phyloP scores from a whole-genome alignment of 2,329 filamentous ascomycete species.

The Cladosporium sp. region DNA sequence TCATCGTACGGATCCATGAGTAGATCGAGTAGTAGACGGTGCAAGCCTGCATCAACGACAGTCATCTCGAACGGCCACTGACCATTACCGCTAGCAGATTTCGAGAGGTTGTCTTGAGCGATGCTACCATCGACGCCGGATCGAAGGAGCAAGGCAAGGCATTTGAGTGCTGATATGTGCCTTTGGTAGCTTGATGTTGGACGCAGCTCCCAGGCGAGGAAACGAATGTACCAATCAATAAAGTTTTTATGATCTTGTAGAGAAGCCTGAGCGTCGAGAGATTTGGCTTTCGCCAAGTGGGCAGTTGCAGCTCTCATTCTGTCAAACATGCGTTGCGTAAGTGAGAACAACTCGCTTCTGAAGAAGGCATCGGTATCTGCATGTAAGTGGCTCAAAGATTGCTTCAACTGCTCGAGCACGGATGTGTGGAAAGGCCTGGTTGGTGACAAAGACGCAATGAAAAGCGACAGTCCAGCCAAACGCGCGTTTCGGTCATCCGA shows the following conservation, averaged over 20 bases:
- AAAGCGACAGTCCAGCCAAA: constrained; percentile 72
- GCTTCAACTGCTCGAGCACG: constrained; percentile 57
- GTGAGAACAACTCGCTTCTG: constrained; percentile 70
- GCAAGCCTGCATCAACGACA: constrained; percentile 40
- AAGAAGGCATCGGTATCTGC: constrained; percentile 82
- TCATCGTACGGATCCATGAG: constrained; percentile 90
- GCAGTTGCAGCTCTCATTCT: constrained; percentile 64
- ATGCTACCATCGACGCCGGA: constrained; percentile 57
- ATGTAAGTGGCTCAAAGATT: constrained; percentile 48
- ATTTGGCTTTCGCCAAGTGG: constrained; percentile 34
- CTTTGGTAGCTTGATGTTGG: constrained; percentile 84
- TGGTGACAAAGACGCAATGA: constrained; percentile 68
- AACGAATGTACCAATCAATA: constrained; percentile 65
- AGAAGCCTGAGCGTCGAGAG: background rate
- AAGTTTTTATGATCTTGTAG: constrained; percentile 42
- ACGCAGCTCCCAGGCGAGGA: constrained; percentile 66
- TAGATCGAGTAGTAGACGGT: constrained; percentile 66
- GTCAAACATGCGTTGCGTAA: constrained; percentile 69
- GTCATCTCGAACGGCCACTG: constrained; percentile 46
- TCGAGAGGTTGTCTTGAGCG: constrained; percentile 34
- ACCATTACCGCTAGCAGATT: constrained; percentile 43
- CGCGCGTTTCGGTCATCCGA: constrained; percentile 49
- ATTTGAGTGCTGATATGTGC: constrained; percentile 73
- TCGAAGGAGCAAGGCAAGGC: constrained; percentile 59
- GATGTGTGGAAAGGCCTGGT: constrained; percentile 63